Conservation (phyloP, 768 basidiomycete species). For the Calocera viscosa region DNA sequence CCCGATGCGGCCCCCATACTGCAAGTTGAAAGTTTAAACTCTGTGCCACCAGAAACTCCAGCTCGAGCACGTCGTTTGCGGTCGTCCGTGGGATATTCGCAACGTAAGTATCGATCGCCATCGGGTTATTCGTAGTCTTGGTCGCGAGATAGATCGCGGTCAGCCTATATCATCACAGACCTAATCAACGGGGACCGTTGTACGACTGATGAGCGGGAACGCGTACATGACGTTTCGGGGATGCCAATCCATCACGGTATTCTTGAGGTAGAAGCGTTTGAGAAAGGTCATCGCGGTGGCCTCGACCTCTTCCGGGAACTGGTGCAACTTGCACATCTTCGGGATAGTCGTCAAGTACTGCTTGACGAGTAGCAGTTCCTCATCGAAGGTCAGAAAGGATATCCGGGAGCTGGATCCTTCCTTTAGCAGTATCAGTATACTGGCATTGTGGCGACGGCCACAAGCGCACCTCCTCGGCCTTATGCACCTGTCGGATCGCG, state of each 20-base stretch:
- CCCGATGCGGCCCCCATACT: slow-evolving; percentile 80
- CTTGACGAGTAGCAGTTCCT: slow-evolving; percentile 80
- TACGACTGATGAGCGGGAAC: not conserved
- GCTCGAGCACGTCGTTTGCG: slow-evolving; percentile 74
- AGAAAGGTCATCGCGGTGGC: slow-evolving; percentile 85
- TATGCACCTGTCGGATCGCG: slow-evolving; percentile 63
- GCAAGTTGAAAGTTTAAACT: slow-evolving; percentile 89
- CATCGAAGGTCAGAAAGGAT: slow-evolving; percentile 62
- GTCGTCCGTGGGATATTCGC: slow-evolving; percentile 68
- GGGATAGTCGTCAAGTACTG: slow-evolving; percentile 80
- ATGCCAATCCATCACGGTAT: slow-evolving; percentile 99
- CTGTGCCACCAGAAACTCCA: slow-evolving; percentile 93
- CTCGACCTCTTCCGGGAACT: slow-evolving; percentile 84
- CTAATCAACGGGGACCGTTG: slow-evolving; percentile 9
- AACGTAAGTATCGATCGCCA: slow-evolving; percentile 76
- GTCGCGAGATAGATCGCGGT: slow-evolving; percentile 90
- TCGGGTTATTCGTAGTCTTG: slow-evolving; percentile 92
- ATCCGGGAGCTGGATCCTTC: slow-evolving; percentile 61
- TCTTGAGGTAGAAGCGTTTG: slow-evolving; percentile 93
- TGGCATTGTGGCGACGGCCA: slow-evolving; percentile 18
- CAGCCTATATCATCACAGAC: slow-evolving; percentile 44
- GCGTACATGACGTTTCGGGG: slow-evolving; percentile 94
- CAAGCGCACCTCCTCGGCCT: slow-evolving; percentile 56
- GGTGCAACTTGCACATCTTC: slow-evolving; percentile 70
- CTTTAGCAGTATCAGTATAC: slow-evolving; percentile 28